Percentiles rank a stretch among this genome's conserved stretches.
Conservation (phyloP, 805 yeast genomes). For the Yamadazyma scolyti region DNA sequence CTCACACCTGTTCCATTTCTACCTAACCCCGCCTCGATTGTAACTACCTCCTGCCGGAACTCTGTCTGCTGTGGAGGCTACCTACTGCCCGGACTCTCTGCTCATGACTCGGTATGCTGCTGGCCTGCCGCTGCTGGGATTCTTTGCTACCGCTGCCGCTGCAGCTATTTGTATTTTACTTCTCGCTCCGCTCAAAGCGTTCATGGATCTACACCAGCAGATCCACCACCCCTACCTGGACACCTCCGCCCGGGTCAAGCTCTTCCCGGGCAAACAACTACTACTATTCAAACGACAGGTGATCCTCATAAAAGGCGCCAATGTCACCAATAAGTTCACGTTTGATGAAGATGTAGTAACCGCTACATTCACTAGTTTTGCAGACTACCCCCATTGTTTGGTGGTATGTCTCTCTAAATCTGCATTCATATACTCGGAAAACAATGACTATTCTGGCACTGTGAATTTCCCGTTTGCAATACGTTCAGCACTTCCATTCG, state of each 20-base stretch:
- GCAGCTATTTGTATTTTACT: too few relatives aligned
- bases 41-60: too few relatives aligned
- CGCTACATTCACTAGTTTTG: constrained; percentile 63
- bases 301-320: constrained; percentile 45
- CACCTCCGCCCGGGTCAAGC: constrained; percentile 24
- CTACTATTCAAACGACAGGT: constrained; percentile 37
- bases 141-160: too few relatives aligned
- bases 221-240: constrained; percentile 27
- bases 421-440: constrained; percentile 63
- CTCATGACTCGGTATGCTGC: too few relatives aligned
- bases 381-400: constrained; percentile 25
- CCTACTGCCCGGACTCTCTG: too few relatives aligned
- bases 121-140: too few relatives aligned
- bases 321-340: constrained; percentile 44
- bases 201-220: constrained; percentile 1
- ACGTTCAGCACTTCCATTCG: constrained; percentile 57
- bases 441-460: constrained; percentile 53
- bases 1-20: too few relatives aligned
- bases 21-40: too few relatives aligned
- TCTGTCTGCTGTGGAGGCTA: too few relatives aligned
- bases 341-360: constrained; percentile 50
- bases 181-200: too few relatives aligned
- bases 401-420: constrained; percentile 60
- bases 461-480: constrained; percentile 70
- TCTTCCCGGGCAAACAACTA: constrained; percentile 30